Evolutionary conservation across 257 asterid species (phyloP).

Genomic region (Solanum tacnaense): DNA sequence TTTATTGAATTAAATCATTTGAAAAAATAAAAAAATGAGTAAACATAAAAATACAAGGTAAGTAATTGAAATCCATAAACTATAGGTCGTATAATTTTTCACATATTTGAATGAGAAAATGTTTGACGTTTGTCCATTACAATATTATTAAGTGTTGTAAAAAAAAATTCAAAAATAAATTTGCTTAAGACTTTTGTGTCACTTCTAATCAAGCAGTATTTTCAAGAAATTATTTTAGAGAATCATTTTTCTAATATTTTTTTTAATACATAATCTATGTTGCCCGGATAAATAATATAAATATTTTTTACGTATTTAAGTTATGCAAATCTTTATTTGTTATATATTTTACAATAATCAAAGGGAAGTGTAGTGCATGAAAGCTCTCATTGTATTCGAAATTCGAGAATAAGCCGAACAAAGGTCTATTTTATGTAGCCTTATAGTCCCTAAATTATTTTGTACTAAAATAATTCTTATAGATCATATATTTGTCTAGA

Average conservation of each 20-base stretch:
- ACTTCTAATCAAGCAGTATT: neutral
- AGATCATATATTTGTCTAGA: neutral
- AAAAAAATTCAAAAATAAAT: too few species aligned
- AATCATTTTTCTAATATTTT: too few species aligned
- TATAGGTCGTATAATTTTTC: neutral
- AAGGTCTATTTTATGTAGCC: too few species aligned
- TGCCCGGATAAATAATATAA: neutral
- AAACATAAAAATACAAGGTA: neutral
- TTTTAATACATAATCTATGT: neutral
- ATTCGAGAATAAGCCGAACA: neutral
- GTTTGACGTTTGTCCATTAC: neutral
- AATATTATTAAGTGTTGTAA: neutral
- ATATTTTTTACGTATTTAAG: neutral
- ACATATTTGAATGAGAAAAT: neutral
- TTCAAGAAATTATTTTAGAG: neutral
- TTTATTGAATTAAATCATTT: neutral
- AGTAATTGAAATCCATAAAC: neutral
- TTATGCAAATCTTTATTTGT: neutral
- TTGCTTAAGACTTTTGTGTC: neutral
- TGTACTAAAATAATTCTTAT: neutral
- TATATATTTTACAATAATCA: neutral
- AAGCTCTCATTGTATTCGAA: neutral
- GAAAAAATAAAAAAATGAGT: neutral
- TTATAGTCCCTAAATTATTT: too few species aligned
- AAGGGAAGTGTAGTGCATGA: neutral